A percentile compares a stretch with the other conserved stretches of the same genome.
Evolutionary conservation across 306 rosid species (phyloP).

Genomic region (Dalbergia oliveri): DNA sequence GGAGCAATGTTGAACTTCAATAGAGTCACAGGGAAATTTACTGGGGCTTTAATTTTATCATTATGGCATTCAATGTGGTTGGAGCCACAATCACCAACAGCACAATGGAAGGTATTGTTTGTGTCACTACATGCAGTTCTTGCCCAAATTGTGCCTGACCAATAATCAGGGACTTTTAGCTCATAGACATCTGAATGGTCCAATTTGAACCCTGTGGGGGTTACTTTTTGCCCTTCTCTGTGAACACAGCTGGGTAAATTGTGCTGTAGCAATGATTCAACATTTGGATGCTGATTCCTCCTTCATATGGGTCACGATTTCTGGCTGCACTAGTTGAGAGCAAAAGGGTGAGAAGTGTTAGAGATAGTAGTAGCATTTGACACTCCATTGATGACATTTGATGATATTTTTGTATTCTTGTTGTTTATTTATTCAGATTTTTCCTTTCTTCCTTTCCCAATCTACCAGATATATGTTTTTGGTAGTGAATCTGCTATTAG

Average conservation of each 20-base stretch:
- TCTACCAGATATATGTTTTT: background rate
- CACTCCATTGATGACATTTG: background rate
- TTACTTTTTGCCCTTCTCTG: background rate
- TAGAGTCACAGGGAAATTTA: background rate
- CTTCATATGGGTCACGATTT: background rate
- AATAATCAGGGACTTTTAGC: constrained; percentile 10
- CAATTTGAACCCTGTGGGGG: background rate
- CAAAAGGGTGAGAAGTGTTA: background rate
- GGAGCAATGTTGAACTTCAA: background rate
- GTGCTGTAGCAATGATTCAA: background rate
- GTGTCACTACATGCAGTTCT: constrained; percentile 9
- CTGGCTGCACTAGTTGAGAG: background rate
- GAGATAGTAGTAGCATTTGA: background rate
- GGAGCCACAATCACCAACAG: background rate
- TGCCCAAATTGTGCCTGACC: constrained; percentile 30
- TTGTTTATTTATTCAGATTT: too few species aligned
- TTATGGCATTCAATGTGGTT: background rate
- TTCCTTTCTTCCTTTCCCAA: background rate
- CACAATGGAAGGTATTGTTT: background rate
- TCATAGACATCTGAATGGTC: background rate
- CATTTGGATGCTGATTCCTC: background rate
- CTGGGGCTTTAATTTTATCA: too few species aligned
- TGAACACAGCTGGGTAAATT: constrained; percentile 10
- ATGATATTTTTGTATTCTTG: too few species aligned
- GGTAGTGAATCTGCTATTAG: too few species aligned